Base-by-base conservation (phyloP, 148 eudicot genomes). In the Gaultheria prostrata region DNA sequence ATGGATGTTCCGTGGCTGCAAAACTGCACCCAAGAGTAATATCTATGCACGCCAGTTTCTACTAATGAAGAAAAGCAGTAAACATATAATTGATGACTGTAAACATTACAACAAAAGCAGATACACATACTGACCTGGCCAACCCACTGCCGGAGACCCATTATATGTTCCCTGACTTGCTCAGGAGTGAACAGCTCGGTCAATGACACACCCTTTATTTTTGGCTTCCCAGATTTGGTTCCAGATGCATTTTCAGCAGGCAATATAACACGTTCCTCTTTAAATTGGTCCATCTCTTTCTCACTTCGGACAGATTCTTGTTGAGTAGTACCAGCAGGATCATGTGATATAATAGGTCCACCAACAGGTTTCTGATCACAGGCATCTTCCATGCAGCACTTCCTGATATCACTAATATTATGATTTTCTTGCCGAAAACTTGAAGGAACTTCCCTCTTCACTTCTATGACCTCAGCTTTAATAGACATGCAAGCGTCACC, bases 161-260 rank as follows among this genome's bases (percentile, higher is more conserved):
- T 87, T 59, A 97, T 97, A 85, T 97, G 99, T 88, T 93, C 93
- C 87, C 92, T 88, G 48, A 95, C 92, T 88, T 95, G 95, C 90
- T 95, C 98, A 32, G 98, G 98, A 69, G 99, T 95, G 87, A 97
- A 97, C 83, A 97, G 79, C 85, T 97, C 99, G 33, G 87, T 97
- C 93, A 97, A 85, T 48, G 99, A 97, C 28, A 97, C 98, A 76
- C 96, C 99, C 85, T 94, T 93, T 72, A 97, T 91, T 87, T 86
- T 92, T 83, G 98, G 92, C 89, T 93, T 94, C 81, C 94, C 98
- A 88, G 98, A 94, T 86, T 93, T 97, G 61, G 94, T 89, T 87
- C 86, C 93, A 82, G 88, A 50, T 46, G 85, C 86, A 85, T 51
- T 87, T 83, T 91, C 97, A 87, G 91, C 72, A 84, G 89, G 86